Conservation (phyloP, 768 basidiomycete species). For the Dictyophora rubrovolvata region DNA sequence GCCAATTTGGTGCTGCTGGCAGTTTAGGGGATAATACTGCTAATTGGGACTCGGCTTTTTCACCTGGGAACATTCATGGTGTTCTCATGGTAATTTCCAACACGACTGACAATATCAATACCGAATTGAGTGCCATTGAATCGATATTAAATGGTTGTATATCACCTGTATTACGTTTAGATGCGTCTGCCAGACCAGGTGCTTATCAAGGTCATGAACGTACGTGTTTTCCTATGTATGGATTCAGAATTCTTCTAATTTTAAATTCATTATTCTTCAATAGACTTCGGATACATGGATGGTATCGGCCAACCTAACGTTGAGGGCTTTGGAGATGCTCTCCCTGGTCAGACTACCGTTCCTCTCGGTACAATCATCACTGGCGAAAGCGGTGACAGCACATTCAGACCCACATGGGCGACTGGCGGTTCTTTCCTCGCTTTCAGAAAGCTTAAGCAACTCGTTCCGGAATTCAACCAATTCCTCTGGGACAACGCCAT, state of each 20-base stretch:
- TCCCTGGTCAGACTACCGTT: conserved; percentile 25
- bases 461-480: conserved; percentile 26
- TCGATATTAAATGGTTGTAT: conserved; percentile 13
- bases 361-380: conserved; percentile 34
- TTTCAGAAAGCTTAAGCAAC: conserved; percentile 32
- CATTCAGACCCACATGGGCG: conserved; percentile 24
- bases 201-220: conserved; percentile 29
- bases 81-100: conserved; percentile 27
- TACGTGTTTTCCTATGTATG: not conserved
- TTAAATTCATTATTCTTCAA: not conserved
- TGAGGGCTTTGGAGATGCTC: conserved; percentile 17
- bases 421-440: conserved; percentile 23
- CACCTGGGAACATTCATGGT: conserved; percentile 32
- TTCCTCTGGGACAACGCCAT: conserved; percentile 19
- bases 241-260: not conserved
- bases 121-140: conserved; percentile 19
- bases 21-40: conserved; percentile 28
- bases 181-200: conserved; percentile 33
- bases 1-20: conserved; percentile 31
- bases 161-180: not conserved
- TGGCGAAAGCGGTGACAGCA: conserved; percentile 33
- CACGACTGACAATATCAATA: conserved; percentile 18
- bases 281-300: conserved; percentile 42
- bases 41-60: conserved; percentile 40
- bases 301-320: conserved; percentile 42